phyloP scores from a whole-genome alignment of 2,329 filamentous ascomycete genomes.

The Fusarium dimerum region DNA sequence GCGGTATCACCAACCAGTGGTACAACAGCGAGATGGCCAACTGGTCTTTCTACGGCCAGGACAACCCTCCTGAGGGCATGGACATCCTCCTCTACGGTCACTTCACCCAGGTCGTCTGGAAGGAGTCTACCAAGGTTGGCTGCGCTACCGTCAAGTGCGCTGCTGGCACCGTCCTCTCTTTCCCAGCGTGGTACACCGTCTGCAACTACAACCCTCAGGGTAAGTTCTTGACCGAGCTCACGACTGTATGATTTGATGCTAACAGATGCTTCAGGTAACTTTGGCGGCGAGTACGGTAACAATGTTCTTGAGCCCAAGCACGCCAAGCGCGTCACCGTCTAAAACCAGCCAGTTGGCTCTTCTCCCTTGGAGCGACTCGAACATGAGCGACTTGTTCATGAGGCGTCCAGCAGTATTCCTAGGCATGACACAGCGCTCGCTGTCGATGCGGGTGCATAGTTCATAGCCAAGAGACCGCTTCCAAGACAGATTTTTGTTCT shows the following conservation, averaged over 20 bases:
- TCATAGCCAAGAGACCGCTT: constrained; percentile 15
- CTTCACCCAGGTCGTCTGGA: constrained; percentile 47
- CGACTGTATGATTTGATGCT: background rate
- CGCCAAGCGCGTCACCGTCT: constrained; percentile 26
- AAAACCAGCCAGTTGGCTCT: constrained; percentile 13
- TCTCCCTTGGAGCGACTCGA: constrained; percentile 11
- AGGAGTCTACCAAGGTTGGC: constrained; percentile 38
- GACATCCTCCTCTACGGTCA: constrained; percentile 67
- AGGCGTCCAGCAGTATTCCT: constrained; percentile 9
- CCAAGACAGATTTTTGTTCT: constrained; percentile 20
- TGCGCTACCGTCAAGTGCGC: constrained; percentile 72
- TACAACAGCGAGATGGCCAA: constrained; percentile 76
- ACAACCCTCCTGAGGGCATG: constrained; percentile 57
- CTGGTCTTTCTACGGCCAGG: constrained; percentile 61
- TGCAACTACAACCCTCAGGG: constrained; percentile 83
- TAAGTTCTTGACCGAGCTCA: constrained; percentile 43
- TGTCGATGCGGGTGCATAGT: constrained; percentile 14
- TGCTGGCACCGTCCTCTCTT: constrained; percentile 45
- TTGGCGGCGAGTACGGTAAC: constrained; percentile 48
- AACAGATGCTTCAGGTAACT: constrained; percentile 46
- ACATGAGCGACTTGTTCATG: constrained; percentile 9
- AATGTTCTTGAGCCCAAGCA: constrained; percentile 49
- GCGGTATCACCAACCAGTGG: constrained; percentile 79
- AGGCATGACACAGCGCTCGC: constrained; percentile 15
- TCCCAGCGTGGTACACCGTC: constrained; percentile 73